Percentiles rank a stretch among this genome's conserved stretches.
Evolutionary conservation across 78 protist species (phyloP).

Genomic region (Dictyostelium intermedium): DNA sequence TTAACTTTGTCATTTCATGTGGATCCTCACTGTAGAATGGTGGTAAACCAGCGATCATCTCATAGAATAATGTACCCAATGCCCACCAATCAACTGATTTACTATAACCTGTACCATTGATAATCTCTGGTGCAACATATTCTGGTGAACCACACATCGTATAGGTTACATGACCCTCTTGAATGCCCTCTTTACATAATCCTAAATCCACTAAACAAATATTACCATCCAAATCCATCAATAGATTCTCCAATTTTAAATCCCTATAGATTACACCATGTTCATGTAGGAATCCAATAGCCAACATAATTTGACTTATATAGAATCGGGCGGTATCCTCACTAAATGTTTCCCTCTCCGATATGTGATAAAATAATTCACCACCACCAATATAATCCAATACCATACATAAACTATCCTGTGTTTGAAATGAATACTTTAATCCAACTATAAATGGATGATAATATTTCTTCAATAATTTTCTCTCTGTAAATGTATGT

Average conservation of each 20-base stretch:
- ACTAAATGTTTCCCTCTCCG: slow-evolving; percentile 81
- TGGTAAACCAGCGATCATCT: slow-evolving; percentile 91
- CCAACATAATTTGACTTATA: slow-evolving; percentile 92
- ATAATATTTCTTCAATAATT: slow-evolving; percentile 74
- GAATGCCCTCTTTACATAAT: slow-evolving; percentile 83
- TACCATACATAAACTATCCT: slow-evolving; percentile 87
- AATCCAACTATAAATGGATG: slow-evolving; percentile 93
- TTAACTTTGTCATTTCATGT: slow-evolving; percentile 78
- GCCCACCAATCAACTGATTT: slow-evolving; percentile 96
- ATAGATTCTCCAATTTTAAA: slow-evolving; percentile 95
- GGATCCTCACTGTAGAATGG: slow-evolving; percentile 84
- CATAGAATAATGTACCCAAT: slow-evolving; percentile 92
- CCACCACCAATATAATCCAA: slow-evolving; percentile 97
- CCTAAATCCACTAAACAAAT: slow-evolving; percentile 94
- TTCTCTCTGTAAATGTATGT: slow-evolving; percentile 92
- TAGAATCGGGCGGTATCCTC: slow-evolving; percentile 92
- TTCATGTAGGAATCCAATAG: slow-evolving; percentile 91
- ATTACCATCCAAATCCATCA: slow-evolving; percentile 94
- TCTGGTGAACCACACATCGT: slow-evolving; percentile 98
- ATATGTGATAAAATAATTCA: slow-evolving; percentile 95
- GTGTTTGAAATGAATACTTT: slow-evolving; percentile 95
- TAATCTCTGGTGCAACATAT: slow-evolving; percentile 94
- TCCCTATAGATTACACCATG: slow-evolving; percentile 93
- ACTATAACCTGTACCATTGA: slow-evolving; percentile 87
- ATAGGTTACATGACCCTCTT: slow-evolving; percentile 76